Percentiles rank a stretch among this genome's conserved stretches.
Evolutionary conservation across 2,329 filamentous ascomycete genomes (phyloP).

Genomic region (Colletotrichum magnum): DNA sequence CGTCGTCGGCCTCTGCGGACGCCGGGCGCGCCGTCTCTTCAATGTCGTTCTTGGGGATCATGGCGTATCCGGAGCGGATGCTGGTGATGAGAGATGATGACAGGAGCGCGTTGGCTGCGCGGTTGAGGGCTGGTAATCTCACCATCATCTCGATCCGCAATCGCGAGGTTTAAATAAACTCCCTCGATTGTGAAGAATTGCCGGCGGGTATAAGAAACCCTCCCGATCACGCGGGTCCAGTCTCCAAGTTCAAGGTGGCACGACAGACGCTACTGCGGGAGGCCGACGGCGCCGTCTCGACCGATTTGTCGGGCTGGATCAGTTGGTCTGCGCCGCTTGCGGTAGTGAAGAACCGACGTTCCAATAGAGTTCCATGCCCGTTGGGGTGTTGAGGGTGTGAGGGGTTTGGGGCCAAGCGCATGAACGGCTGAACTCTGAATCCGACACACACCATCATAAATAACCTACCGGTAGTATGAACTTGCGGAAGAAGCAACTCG

Average conservation of each 20-base stretch:
- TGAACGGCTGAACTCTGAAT: conserved; percentile 6
- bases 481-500: no score
- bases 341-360: not conserved
- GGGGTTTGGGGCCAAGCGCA: not conserved
- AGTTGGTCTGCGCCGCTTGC: not conserved
- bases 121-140: conserved; percentile 12
- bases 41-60: conserved; percentile 25
- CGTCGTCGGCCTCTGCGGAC: not conserved
- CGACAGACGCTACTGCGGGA: not conserved
- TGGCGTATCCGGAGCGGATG: conserved; percentile 18
- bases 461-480: no score
- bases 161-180: not conserved
- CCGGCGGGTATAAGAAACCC: not conserved
- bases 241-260: not conserved
- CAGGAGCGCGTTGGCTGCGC: conserved; percentile 19
- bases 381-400: not conserved
- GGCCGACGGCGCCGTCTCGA: not conserved
- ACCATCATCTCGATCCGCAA: not conserved
- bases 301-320: not conserved
- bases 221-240: no score
- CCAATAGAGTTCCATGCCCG: not conserved
- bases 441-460: not conserved
- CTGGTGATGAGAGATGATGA: not conserved
- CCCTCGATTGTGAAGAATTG: not conserved
- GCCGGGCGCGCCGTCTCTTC: not conserved